Base-by-base conservation (phyloP, 1,139 yeast genomes). In the Taphrina sp. region DNA sequence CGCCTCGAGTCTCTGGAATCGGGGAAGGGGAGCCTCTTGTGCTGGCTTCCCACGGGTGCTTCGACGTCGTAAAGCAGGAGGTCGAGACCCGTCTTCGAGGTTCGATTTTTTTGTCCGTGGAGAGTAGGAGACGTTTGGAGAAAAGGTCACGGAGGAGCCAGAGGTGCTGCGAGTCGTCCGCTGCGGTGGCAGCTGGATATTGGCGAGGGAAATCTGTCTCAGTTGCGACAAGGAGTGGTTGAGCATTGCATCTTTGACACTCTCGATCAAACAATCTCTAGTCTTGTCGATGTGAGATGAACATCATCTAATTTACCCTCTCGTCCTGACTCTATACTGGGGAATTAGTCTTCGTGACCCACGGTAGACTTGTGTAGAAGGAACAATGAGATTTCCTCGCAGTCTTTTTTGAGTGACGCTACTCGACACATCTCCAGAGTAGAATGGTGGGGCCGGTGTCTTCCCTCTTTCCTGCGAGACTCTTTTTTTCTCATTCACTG, bases 241-340 rank as follows among this genome's bases (percentile, higher is more conserved):
- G 54, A 49, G 54, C 54, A 49, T 49, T 20, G 54, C 54, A 49
- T 49, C 34, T 33, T 39, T n/a, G 47, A 7, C 31, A 26, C n/a
- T n/a, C n/a, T n/a, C n/a, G n/a, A n/a, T n/a, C n/a, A n/a, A n/a
- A n/a, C n/a, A n/a, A n/a, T n/a, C n/a, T n/a, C n/a, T n/a, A n/a
- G n/a, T n/a, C n/a, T n/a, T n/a, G n/a, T n/a, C n/a, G n/a, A n/a
- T n/a, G n/a, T n/a, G n/a, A n/a, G n/a, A n/a, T n/a, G n/a, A n/a
- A n/a, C n/a, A n/a, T n/a, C n/a, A n/a, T n/a, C n/a, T n/a, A n/a
- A n/a, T n/a, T n/a, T n/a, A n/a, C n/a, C n/a, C n/a, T n/a, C n/a
- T n/a, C n/a, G n/a, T n/a, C n/a, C n/a, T n/a, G n/a, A n/a, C n/a
- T n/a, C n/a, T n/a, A n/a, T n/a, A n/a, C n/a, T n/a, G n/a, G n/a